A percentile compares a stretch with the other conserved stretches of the same genome.
phyloP scores from a whole-genome alignment of 2,329 filamentous ascomycete species.

The Microdochium bolleyi region DNA sequence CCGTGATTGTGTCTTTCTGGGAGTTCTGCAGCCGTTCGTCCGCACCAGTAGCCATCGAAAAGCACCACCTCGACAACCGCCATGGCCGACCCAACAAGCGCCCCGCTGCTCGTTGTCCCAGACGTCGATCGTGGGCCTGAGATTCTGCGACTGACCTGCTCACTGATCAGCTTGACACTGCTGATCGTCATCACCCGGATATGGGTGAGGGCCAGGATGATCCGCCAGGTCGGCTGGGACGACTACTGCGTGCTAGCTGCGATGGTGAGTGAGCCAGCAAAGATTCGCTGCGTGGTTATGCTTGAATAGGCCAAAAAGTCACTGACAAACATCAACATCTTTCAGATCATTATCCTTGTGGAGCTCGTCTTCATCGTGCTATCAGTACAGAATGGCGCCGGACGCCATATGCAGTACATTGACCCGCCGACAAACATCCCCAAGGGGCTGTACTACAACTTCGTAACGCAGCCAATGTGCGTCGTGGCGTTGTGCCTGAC shows the following conservation, averaged over 20 bases:
- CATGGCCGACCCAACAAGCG: too few relatives aligned
- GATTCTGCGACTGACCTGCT: slow-evolving; percentile 11
- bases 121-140: slow-evolving; percentile 20
- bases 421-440: slow-evolving; percentile 10
- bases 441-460: slow-evolving; percentile 18
- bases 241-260: slow-evolving; percentile 18
- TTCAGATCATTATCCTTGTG: slow-evolving; percentile 12
- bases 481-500: slow-evolving; percentile 16
- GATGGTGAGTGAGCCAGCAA: slow-evolving; percentile 11
- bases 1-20: too few relatives aligned
- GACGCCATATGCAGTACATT: slow-evolving; percentile 17
- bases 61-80: too few relatives aligned
- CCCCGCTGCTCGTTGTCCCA: slow-evolving; percentile 4
- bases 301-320: too few relatives aligned
- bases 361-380: slow-evolving; percentile 19
- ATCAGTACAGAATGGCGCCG: slow-evolving; percentile 15
- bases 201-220: slow-evolving; percentile 16
- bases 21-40: too few relatives aligned
- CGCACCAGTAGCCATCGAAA: too few relatives aligned
- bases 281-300: neutral
- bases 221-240: slow-evolving; percentile 14
- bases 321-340: neutral
- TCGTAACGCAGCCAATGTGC: slow-evolving; percentile 19
- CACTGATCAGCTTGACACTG: slow-evolving; percentile 13
- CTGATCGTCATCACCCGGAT: slow-evolving; percentile 14